A percentile compares a stretch with the other conserved stretches of the same genome.
Evolutionary conservation across 73 alveolate genomes (phyloP).

Genomic region (Uronychia setigera): DNA sequence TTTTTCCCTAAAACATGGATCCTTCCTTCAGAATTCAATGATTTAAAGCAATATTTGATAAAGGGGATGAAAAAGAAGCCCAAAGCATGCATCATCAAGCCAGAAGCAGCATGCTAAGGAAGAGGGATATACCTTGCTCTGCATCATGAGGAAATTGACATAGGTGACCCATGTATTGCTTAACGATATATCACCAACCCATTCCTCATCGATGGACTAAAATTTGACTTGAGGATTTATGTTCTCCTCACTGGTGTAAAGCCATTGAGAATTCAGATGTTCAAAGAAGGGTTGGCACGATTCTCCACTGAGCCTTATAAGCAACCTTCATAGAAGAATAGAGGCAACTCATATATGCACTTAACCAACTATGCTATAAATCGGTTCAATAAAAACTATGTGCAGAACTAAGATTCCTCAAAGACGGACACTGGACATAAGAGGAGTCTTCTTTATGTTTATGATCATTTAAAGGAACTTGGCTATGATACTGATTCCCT

Average conservation of each 20-base stretch:
- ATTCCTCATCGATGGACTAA: conserved; percentile 69
- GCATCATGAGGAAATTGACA: background rate
- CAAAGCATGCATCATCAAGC: conserved; percentile 18
- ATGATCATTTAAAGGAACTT: conserved; percentile 15
- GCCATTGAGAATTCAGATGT: conserved; percentile 78
- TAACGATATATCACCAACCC: conserved; percentile 84
- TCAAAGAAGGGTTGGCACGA: conserved; percentile 83
- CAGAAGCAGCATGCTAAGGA: conserved; percentile 43
- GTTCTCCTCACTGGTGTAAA: conserved; percentile 78
- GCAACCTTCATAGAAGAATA: conserved; percentile 21
- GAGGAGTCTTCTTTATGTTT: conserved; percentile 4
- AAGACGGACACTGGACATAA: conserved; percentile 60
- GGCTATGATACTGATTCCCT: conserved; percentile 47
- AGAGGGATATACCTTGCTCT: conserved; percentile 31
- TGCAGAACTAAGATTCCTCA: conserved; percentile 33
- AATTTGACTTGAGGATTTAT: conserved; percentile 87
- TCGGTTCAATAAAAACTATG: conserved; percentile 49
- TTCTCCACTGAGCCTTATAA: conserved; percentile 85
- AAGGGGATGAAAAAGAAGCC: conserved; percentile 17
- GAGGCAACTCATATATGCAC: conserved; percentile 80
- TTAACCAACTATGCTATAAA: conserved; percentile 88
- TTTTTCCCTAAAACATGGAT: conserved; percentile 65
- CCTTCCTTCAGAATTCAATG: conserved; percentile 56
- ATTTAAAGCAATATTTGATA: conserved; percentile 17
- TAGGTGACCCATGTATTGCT: conserved; percentile 50